phyloP scores from a whole-genome alignment of 2,329 filamentous ascomycete genomes.

The Penicillium sp. region DNA sequence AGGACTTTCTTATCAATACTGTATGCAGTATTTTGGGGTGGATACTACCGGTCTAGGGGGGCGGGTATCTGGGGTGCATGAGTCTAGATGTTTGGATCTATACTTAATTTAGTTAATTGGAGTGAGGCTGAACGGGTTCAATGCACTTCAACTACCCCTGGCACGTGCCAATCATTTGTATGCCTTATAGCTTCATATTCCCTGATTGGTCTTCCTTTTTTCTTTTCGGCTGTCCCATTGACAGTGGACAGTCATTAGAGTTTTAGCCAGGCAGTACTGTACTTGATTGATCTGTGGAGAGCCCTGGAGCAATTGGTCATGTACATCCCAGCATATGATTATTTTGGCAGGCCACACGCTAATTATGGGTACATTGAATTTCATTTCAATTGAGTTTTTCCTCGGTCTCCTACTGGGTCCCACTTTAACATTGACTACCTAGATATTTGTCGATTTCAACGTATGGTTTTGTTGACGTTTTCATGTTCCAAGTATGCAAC shows the following conservation, averaged over 20 bases:
- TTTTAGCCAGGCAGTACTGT: too few species aligned
- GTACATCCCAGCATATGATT: too few species aligned
- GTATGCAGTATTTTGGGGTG: background rate
- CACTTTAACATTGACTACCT: background rate
- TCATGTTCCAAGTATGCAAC: too few species aligned
- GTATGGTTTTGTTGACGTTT: too few species aligned
- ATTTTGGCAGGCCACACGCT: too few species aligned
- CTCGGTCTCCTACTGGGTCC: background rate
- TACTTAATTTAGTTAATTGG: background rate
- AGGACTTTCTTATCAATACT: background rate
- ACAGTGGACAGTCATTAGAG: too few species aligned
- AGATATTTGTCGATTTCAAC: too few species aligned
- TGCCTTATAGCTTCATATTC: background rate
- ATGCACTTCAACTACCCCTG: background rate
- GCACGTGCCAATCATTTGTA: background rate
- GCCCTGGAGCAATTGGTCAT: too few species aligned
- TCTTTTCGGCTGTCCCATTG: too few species aligned
- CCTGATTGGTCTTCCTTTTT: background rate
- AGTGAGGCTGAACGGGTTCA: background rate
- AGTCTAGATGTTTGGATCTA: background rate
- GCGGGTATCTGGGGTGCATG: background rate
- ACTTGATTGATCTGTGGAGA: too few species aligned
- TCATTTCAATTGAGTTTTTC: too few species aligned
- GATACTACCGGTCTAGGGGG: background rate
- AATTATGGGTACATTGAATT: too few species aligned